A percentile compares a stretch with the other conserved stretches of the same genome.
phyloP scores from a whole-genome alignment of 768 basidiomycete species.

The Boletus rufocinnamomeus region DNA sequence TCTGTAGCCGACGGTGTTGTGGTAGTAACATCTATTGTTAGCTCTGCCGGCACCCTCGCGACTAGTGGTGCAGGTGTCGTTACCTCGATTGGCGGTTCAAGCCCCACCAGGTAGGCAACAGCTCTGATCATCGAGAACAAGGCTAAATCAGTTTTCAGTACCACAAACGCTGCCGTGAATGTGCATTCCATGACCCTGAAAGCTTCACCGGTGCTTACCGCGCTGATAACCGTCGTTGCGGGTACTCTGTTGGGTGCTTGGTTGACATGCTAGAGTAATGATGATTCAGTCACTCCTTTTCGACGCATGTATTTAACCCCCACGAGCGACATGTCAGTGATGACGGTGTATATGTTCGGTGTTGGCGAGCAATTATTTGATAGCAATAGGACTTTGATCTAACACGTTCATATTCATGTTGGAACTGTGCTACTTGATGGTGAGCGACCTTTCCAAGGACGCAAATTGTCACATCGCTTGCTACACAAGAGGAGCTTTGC shows the following conservation, averaged over 20 bases:
- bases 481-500: neutral
- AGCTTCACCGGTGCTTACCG: conserved; percentile 31
- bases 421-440: neutral
- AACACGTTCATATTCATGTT: neutral
- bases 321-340: neutral
- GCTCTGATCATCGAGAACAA: neutral
- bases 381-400: conserved; percentile 1
- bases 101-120: conserved; percentile 17
- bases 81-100: conserved; percentile 54
- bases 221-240: conserved; percentile 32
- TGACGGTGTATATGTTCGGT: neutral
- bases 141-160: conserved; percentile 9
- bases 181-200: conserved; percentile 17
- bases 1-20: conserved; percentile 53
- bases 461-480: neutral
- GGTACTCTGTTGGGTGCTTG: conserved; percentile 43
- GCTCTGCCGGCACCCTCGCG: conserved; percentile 61
- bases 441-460: neutral
- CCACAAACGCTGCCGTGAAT: conserved; percentile 18
- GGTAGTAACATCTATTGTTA: conserved; percentile 60
- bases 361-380: neutral
- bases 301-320: neutral
- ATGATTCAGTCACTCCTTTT: neutral
- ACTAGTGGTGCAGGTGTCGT: conserved; percentile 39
- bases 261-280: conserved; percentile 33